phyloP scores from a whole-genome alignment of 2,329 filamentous ascomycete genomes.

The Pochonia chlamydosporia region DNA sequence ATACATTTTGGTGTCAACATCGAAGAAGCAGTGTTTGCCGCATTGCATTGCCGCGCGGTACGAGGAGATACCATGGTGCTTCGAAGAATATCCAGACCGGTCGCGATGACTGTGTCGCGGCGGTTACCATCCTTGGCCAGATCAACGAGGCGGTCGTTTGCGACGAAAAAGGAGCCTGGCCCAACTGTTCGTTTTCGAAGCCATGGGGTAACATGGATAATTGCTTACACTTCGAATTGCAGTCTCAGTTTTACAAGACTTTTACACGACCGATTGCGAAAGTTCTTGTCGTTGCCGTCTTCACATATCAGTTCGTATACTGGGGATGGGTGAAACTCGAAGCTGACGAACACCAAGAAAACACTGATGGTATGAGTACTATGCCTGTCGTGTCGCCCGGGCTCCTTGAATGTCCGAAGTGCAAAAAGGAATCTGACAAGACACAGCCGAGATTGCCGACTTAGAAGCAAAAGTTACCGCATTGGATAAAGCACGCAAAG shows the following conservation, averaged over 20 bases:
- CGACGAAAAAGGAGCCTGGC: conserved; percentile 19
- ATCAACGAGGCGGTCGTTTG: conserved; percentile 14
- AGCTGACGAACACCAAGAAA: conserved; percentile 58
- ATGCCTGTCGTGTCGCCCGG: too few relatives aligned
- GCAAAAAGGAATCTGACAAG: too few relatives aligned
- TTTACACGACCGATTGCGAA: conserved; percentile 70
- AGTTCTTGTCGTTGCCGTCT: conserved; percentile 66
- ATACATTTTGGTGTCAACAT: too few relatives aligned
- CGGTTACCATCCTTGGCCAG: background rate
- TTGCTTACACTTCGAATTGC: background rate
- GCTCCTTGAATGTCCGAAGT: too few relatives aligned
- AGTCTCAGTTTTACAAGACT: conserved; percentile 67
- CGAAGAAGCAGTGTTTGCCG: too few relatives aligned
- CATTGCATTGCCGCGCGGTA: background rate
- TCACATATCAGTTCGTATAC: conserved; percentile 74
- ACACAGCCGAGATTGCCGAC: conserved; percentile 25
- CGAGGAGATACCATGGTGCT: background rate
- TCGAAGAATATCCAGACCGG: background rate
- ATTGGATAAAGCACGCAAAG: conserved; percentile 19
- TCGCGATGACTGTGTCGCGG: background rate
- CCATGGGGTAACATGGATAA: too few relatives aligned
- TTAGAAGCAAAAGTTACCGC: conserved; percentile 33
- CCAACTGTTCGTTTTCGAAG: conserved; percentile 16
- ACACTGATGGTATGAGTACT: conserved; percentile 48
- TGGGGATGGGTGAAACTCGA: conserved; percentile 71